phyloP scores from a whole-genome alignment of 2,329 filamentous ascomycete genomes.

The Diplocarpon mali region DNA sequence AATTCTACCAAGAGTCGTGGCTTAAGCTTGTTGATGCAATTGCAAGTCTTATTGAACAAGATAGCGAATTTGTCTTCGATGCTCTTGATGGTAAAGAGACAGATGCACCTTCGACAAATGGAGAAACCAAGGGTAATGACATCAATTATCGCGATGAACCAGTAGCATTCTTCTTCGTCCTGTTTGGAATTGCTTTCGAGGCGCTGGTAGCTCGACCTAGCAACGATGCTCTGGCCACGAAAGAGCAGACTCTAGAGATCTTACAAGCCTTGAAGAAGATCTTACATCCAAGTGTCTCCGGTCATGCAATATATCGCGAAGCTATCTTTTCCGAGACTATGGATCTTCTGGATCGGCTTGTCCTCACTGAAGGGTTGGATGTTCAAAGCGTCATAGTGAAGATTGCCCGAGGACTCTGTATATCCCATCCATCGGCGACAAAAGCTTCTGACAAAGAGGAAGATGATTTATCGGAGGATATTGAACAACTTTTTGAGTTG shows the following conservation, averaged over 20 bases:
- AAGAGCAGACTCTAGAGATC: slow-evolving; percentile 77
- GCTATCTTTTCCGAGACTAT: slow-evolving; percentile 95
- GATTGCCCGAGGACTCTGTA: slow-evolving; percentile 79
- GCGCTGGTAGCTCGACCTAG: slow-evolving; percentile 74
- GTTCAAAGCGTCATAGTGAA: slow-evolving; percentile 90
- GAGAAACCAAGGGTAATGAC: slow-evolving; percentile 53
- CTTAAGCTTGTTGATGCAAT: slow-evolving; percentile 94
- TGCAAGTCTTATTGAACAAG: slow-evolving; percentile 91
- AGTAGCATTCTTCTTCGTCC: slow-evolving; percentile 96
- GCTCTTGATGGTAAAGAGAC: slow-evolving; percentile 78
- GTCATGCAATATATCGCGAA: slow-evolving; percentile 92
- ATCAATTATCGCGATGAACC: slow-evolving; percentile 98
- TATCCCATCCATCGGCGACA: slow-evolving; percentile 83
- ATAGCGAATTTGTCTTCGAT: slow-evolving; percentile 96
- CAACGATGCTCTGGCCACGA: slow-evolving; percentile 54
- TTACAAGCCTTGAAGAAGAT: slow-evolving; percentile 91
- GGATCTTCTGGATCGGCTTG: slow-evolving; percentile 85
- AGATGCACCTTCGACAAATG: slow-evolving; percentile 29
- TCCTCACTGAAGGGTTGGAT: slow-evolving; percentile 78
- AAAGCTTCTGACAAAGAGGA: slow-evolving; percentile 55
- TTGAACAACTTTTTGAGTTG: slow-evolving; percentile 94
- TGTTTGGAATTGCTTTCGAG: slow-evolving; percentile 94
- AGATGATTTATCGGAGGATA: slow-evolving; percentile 83
- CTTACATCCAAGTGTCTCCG: slow-evolving; percentile 82
- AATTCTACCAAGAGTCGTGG: slow-evolving; percentile 97